Evolutionary conservation across 345 rosid genomes (phyloP).

Genomic region (Clarkia xantiana): DNA sequence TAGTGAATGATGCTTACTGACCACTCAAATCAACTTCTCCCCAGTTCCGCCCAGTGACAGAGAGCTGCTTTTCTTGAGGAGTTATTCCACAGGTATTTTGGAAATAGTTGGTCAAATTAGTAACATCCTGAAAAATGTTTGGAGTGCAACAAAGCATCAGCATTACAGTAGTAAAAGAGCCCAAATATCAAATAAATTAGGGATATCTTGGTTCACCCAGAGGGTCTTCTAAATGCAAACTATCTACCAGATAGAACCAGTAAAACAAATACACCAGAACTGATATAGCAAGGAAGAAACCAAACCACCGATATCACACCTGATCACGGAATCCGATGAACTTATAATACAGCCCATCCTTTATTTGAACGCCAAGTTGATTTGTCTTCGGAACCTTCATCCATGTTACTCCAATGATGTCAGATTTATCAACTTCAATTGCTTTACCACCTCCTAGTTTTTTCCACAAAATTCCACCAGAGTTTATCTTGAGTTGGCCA

Average conservation of each 20-base stretch:
- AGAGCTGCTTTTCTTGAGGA: conserved; percentile 78
- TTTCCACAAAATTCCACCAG: conserved; percentile 87
- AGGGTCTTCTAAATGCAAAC: too few species aligned
- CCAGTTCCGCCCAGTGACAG: conserved; percentile 91
- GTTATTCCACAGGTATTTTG: conserved; percentile 54
- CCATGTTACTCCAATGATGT: conserved; percentile 65
- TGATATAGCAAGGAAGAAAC: neutral
- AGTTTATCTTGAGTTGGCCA: conserved; percentile 60
- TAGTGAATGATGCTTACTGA: conserved; percentile 10
- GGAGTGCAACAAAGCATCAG: conserved; percentile 1
- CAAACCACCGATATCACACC: conserved; percentile 18
- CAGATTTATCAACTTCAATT: conserved; percentile 79
- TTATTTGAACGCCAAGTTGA: conserved; percentile 63
- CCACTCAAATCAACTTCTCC: conserved; percentile 93
- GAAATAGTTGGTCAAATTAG: conserved; percentile 59
- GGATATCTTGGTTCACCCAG: too few species aligned
- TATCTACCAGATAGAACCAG: too few species aligned
- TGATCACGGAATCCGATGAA: conserved; percentile 83
- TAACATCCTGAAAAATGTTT: conserved; percentile 41
- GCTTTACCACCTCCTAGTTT: conserved; percentile 96
- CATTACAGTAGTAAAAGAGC: too few species aligned
- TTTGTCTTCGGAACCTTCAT: conserved; percentile 78
- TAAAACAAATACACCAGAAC: too few species aligned
- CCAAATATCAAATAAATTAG: too few species aligned
- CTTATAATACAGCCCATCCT: conserved; percentile 77